Percentiles rank a stretch among this genome's conserved stretches.
Conservation (phyloP, 2,329 filamentous ascomycete genomes). For the Pseudocercospora ulei region DNA sequence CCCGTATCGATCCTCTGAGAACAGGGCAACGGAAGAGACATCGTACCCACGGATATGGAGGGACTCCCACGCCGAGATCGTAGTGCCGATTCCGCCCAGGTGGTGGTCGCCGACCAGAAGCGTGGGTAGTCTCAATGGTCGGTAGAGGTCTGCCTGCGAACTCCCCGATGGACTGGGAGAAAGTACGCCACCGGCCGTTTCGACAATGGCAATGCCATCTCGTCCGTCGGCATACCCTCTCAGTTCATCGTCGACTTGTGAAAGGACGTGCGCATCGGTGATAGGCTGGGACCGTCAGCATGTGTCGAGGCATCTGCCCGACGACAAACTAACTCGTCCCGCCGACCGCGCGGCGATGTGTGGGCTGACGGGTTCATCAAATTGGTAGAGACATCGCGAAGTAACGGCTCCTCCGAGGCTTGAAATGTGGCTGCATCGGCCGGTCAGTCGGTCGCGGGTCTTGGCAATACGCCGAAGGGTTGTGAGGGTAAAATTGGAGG, state of each 20-base stretch:
- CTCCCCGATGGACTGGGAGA: slow-evolving; percentile 67
- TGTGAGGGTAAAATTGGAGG: slow-evolving; percentile 10
- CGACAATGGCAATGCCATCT: slow-evolving; percentile 57
- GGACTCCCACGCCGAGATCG: slow-evolving; percentile 71
- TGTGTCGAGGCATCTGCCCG: not conserved
- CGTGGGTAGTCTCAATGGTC: slow-evolving; percentile 61
- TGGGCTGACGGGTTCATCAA: slow-evolving; percentile 63
- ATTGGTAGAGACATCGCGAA: slow-evolving; percentile 60
- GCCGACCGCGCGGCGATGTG: slow-evolving; percentile 55
- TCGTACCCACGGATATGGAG: slow-evolving; percentile 69
- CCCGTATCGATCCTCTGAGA: slow-evolving; percentile 55
- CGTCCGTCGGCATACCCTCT: slow-evolving; percentile 37
- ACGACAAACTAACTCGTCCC: slow-evolving; percentile 15
- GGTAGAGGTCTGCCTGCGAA: slow-evolving; percentile 68
- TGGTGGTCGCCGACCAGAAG: slow-evolving; percentile 65
- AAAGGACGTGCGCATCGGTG: slow-evolving; percentile 34
- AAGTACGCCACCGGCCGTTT: slow-evolving; percentile 74
- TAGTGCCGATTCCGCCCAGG: slow-evolving; percentile 69
- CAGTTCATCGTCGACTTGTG: slow-evolving; percentile 37
- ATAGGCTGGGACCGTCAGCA: slow-evolving; percentile 20
- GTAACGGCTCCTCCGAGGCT: slow-evolving; percentile 49
- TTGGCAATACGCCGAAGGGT: slow-evolving; percentile 5
- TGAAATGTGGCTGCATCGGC: slow-evolving; percentile 51
- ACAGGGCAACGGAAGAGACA: slow-evolving; percentile 59
- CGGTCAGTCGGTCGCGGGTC: slow-evolving; percentile 7